Evolutionary conservation across 2,329 filamentous ascomycete genomes (phyloP), one percentile per base, ranked within the genome.

Genomic region (Thelonectria rubi): DNA sequence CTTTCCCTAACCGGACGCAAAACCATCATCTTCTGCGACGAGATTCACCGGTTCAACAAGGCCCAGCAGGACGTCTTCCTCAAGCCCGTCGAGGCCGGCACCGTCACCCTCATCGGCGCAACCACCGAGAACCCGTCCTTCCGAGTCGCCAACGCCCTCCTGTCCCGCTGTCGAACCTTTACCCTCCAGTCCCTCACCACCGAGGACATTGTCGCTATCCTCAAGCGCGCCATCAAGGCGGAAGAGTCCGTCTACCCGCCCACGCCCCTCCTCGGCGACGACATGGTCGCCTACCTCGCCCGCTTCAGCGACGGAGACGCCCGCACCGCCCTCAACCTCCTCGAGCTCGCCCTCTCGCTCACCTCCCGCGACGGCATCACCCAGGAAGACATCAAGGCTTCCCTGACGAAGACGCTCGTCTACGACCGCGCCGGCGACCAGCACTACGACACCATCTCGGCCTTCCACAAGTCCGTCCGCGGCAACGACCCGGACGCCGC

Each of bases 91-190:
- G 95, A 99, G 78, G 89, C 89, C 1, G 95, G 95, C 6, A 91
- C 91, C 26, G 90, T 99, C 66, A 97, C 92, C 0, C 82, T 99
- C 30, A 95, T 98, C 63, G 95, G 94, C 11, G 95, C 95, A 7
- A 99, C 95, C 3, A 99, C 95, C 0, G 95, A 99, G 77, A 99
- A 99, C 68, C 95, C 95, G 0, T 94, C 91, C 4, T 98, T 98
- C 82, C 94, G 96, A 72, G 88, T 99, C 43, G 91, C 95, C 69
- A 90, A 88, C 66, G 94, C 95, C 2, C 82, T 99, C 56, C 82
- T 98, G 3, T 97, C 92, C 21, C 86, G 95, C 48, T 98, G 94
- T 77, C 86, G 95, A 26, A 97, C 93, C 0, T 98, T 99, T 70
- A 97, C 93, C 0, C 80, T 99, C 10, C 81, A 88, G 47, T 89